phyloP scores from a whole-genome alignment of 192 early-diverging fungal species.

The Coemansia sp. region DNA sequence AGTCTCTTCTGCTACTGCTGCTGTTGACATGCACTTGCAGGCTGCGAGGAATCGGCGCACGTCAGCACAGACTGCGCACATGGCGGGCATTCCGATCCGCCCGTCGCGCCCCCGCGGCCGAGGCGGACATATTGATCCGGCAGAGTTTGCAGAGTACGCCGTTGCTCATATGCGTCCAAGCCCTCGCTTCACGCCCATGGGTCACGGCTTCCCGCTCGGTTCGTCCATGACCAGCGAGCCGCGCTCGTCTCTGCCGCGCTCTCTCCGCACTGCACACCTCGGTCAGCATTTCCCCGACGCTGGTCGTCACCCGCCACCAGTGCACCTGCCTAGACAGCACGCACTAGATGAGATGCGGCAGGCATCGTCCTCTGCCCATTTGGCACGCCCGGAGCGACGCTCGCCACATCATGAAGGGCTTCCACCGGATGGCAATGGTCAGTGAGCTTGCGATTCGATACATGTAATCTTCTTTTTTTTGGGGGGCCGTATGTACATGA shows the following conservation, averaged over 20 bases:
- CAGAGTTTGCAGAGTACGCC: slow-evolving; percentile 43
- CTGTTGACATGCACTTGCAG: slow-evolving; percentile 21
- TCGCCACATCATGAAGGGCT: not conserved
- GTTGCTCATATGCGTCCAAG: slow-evolving; percentile 43
- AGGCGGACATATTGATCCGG: slow-evolving; percentile 33
- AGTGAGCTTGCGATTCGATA: not conserved
- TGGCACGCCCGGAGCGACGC: not conserved
- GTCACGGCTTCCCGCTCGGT: slow-evolving; percentile 29
- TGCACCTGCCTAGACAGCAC: slow-evolving; percentile 26
- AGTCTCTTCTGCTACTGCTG: not conserved
- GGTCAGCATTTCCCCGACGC: not conserved
- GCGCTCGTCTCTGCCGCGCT: slow-evolving; percentile 38
- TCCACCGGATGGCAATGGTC: slow-evolving; percentile 3
- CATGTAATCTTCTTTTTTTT: not conserved
- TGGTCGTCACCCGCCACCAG: not conserved
- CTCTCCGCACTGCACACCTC: slow-evolving; percentile 22
- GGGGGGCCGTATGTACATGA: not conserved
- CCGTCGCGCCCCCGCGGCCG: slow-evolving; percentile 21
- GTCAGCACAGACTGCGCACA: slow-evolving; percentile 23
- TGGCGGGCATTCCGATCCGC: slow-evolving; percentile 31
- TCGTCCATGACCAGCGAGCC: slow-evolving; percentile 28
- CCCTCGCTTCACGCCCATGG: slow-evolving; percentile 44
- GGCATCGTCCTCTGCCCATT: slow-evolving; percentile 1
- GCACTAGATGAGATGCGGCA: slow-evolving; percentile 15
- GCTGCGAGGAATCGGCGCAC: slow-evolving; percentile 36